Percentiles rank a stretch among this genome's conserved stretches.
These are phyloP conservation scores for Euphorbia celastroides DNA, from an alignment of 441 rosid genomes.

Conservation along the genomic window DNA sequence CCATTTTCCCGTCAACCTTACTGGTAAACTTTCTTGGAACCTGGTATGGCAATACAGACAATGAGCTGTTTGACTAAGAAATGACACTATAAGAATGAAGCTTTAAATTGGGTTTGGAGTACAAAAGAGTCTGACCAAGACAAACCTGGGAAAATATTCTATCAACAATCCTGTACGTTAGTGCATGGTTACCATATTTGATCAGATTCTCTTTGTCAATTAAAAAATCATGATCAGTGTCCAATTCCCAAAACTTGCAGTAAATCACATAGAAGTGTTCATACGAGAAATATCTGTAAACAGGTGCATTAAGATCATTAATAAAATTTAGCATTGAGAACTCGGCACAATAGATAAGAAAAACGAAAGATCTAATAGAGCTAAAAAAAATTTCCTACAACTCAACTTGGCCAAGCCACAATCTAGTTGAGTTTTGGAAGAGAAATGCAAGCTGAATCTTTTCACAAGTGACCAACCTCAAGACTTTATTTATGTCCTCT, in stretches of 20 bases:
- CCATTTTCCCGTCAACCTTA: conserved; percentile 92
- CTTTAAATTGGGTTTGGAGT: not conserved
- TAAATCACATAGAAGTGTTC: conserved; percentile 97
- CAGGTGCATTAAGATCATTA: conserved; percentile 5
- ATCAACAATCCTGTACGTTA: conserved; percentile 95
- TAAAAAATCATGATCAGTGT: conserved; percentile 92
- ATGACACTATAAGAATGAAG: not conserved
- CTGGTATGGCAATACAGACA: conserved; percentile 34
- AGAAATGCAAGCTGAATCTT: conserved; percentile 8
- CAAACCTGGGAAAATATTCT: conserved; percentile 97
- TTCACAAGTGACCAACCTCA: conserved; percentile 52
- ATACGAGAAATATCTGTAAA: conserved; percentile 82
- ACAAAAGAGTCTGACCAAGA: conserved; percentile 13
- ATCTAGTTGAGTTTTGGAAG: not conserved
- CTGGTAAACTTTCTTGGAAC: conserved; percentile 88
- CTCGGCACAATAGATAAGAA: not conserved
- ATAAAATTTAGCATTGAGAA: not conserved
- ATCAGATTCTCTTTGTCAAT: conserved; percentile 97
- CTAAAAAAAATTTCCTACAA: not conserved
- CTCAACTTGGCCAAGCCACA: not conserved
- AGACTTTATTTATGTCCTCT: conserved; percentile 97
- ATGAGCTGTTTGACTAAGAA: not conserved
- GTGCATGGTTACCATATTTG: conserved; percentile 98
- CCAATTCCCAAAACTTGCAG: conserved; percentile 99
- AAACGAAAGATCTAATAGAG: not conserved